Conservation (phyloP, 768 basidiomycete species). For the Tricholoma sp. region DNA sequence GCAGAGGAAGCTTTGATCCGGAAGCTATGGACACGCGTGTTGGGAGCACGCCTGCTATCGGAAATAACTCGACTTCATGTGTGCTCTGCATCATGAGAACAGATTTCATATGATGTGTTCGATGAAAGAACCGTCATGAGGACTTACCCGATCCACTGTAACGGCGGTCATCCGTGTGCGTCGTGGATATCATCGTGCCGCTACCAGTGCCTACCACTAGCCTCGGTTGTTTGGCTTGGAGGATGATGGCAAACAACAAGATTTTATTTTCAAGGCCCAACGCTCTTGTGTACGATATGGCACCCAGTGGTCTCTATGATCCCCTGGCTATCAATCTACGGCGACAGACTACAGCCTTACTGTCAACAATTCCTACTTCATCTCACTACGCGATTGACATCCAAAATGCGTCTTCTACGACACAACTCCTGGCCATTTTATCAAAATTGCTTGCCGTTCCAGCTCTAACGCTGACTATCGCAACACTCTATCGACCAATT, state of each 20-base stretch:
- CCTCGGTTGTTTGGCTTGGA: neutral
- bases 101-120: too few relatives aligned
- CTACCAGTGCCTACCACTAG: too few relatives aligned
- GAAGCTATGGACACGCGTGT: neutral
- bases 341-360: constrained; percentile 45
- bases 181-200: too few relatives aligned
- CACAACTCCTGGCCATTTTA: constrained; percentile 45
- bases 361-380: constrained; percentile 37
- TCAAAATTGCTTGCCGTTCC: constrained; percentile 59
- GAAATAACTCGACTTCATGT: too few relatives aligned
- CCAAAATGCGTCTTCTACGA: constrained; percentile 31
- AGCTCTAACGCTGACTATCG: constrained; percentile 57
- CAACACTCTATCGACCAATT: constrained; percentile 69
- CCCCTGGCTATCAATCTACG: constrained; percentile 56
- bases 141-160: too few relatives aligned
- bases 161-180: too few relatives aligned
- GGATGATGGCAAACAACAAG: neutral
- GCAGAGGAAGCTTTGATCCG: neutral
- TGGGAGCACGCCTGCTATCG: too few relatives aligned
- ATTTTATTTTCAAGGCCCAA: neutral
- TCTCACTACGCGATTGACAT: constrained; percentile 36
- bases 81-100: too few relatives aligned
- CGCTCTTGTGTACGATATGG: constrained; percentile 1
- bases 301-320: constrained; percentile 37
- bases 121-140: too few relatives aligned